Evolutionary conservation across 1,284 basidiomycete species (phyloP).

Genomic region (Afroboletus lepidellus): DNA sequence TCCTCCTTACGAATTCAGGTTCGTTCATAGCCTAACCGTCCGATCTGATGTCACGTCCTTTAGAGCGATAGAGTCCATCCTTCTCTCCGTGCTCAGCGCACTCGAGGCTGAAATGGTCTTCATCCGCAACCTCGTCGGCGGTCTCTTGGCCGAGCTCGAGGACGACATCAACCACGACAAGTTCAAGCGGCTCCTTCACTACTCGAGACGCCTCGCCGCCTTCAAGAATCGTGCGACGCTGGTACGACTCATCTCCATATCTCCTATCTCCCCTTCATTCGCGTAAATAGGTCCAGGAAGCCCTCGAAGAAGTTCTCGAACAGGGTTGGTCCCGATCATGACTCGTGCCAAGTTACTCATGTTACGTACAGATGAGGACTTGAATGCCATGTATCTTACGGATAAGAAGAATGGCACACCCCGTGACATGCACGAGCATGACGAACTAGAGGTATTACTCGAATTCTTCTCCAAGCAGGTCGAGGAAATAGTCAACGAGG

Average conservation of each 20-base stretch:
- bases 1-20: constrained; percentile 90
- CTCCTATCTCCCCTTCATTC: constrained; percentile 5
- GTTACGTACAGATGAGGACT: constrained; percentile 74
- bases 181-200: constrained; percentile 86
- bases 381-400: constrained; percentile 89
- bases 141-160: constrained; percentile 87
- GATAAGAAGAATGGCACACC: constrained; percentile 66
- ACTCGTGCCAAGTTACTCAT: constrained; percentile 5
- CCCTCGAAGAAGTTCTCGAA: constrained; percentile 85
- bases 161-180: constrained; percentile 92
- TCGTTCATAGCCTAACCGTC: constrained; percentile 23
- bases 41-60: constrained; percentile 17
- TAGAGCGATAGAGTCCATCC: constrained; percentile 87
- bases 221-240: constrained; percentile 88
- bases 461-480: constrained; percentile 96
- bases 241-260: constrained; percentile 38
- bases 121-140: constrained; percentile 82
- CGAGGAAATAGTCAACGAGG: constrained; percentile 93
- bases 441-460: constrained; percentile 89
- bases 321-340: constrained; percentile 56
- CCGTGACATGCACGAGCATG: constrained; percentile 75
- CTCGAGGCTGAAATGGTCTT: constrained; percentile 93
- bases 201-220: constrained; percentile 79
- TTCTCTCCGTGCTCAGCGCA: constrained; percentile 85
- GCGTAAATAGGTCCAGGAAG: constrained; percentile 71